A percentile compares a stretch with the other conserved stretches of the same genome.
Conservation (phyloP, 2,329 filamentous ascomycete species). For the Sordariomycetes sp. region DNA sequence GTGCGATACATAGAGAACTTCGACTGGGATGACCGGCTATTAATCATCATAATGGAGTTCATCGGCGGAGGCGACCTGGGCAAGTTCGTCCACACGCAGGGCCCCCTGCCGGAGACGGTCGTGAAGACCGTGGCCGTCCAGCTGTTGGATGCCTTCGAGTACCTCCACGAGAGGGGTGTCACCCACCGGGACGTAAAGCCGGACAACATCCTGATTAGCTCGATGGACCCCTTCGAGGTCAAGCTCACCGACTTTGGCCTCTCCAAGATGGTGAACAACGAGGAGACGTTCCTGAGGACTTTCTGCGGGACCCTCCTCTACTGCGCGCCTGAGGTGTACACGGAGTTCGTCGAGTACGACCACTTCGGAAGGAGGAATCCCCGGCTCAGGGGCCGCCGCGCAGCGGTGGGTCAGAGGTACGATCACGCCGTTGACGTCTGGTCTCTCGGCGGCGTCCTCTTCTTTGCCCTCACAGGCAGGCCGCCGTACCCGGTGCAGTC, state of each 20-base stretch:
- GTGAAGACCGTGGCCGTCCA: slow-evolving; percentile 63
- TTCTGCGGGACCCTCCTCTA: slow-evolving; percentile 95
- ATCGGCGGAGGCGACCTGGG: slow-evolving; percentile 74
- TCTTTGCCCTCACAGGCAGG: slow-evolving; percentile 65
- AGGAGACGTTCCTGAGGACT: slow-evolving; percentile 85
- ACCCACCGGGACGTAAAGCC: slow-evolving; percentile 98
- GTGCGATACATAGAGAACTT: slow-evolving; percentile 85
- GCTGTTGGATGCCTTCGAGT: slow-evolving; percentile 69
- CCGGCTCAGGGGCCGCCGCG: slow-evolving; percentile 49
- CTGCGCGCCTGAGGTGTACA: slow-evolving; percentile 93
- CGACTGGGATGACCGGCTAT: slow-evolving; percentile 66
- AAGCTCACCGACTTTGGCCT: slow-evolving; percentile 95
- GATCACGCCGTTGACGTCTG: slow-evolving; percentile 90
- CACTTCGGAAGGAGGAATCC: slow-evolving; percentile 51
- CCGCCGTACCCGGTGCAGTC: slow-evolving; percentile 72
- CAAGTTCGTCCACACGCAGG: slow-evolving; percentile 49
- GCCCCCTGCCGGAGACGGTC: slow-evolving; percentile 50
- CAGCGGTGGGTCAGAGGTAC: slow-evolving; percentile 50
- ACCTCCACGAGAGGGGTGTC: slow-evolving; percentile 78
- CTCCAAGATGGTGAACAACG: slow-evolving; percentile 84
- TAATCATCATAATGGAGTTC: slow-evolving; percentile 97
- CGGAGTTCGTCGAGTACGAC: slow-evolving; percentile 55
- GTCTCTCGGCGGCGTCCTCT: slow-evolving; percentile 89
- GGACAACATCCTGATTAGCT: slow-evolving; percentile 85
- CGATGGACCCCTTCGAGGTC: slow-evolving; percentile 59